Base-by-base conservation (phyloP, 306 rosid species). In the Purshia tridentata region DNA sequence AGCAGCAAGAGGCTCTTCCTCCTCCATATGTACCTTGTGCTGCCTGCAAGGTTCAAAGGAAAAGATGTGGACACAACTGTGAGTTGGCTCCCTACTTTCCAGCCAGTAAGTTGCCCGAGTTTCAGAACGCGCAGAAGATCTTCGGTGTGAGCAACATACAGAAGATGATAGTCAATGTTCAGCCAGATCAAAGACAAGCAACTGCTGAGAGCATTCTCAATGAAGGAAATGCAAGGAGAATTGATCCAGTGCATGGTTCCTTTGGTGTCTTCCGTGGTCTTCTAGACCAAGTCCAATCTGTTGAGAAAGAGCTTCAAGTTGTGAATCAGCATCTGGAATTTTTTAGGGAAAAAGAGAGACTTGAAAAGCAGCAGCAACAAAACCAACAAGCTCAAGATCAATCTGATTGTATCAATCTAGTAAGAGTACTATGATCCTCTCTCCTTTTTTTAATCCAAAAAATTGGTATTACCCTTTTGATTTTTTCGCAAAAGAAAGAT, bases 21-120 rank as follows among this genome's bases (percentile, higher is more conserved):
- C 35, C 35, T 29, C 35, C 2, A 29, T 29, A 55, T 23, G 72
- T 40, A 37, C 55, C 81, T 6, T 72, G 81, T 49, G 69, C 81
- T 12, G 40, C 72, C 4, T 83, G 83, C 52, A 83, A 61, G n/a
- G 76, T 65, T 57, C 81, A 61, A 46, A 72, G 76, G 46, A 75
- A 62, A 39, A 78, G n/a, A 67, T 83, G 81, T 15, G 72, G 39
- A n/a, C 50, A 23, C 35, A 22, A 4, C 4, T 82, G 83, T 67
- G 78, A 70, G 8, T 2, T 78, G 19, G 80, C 80, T 22, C 70
- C 74, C 3, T 82, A 44, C 46, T 82, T 75, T 42, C 81, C 81
- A 4, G 58, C 64, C 0, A 66, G 18, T 0, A 50, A 63, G 59
- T 59, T 0, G 6, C 2, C 7, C 0, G 86, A 83, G 4, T 79